Evolutionary conservation across 371 early-diverging fungal species (phyloP).

Genomic region (Sporodiniella umbellata): DNA sequence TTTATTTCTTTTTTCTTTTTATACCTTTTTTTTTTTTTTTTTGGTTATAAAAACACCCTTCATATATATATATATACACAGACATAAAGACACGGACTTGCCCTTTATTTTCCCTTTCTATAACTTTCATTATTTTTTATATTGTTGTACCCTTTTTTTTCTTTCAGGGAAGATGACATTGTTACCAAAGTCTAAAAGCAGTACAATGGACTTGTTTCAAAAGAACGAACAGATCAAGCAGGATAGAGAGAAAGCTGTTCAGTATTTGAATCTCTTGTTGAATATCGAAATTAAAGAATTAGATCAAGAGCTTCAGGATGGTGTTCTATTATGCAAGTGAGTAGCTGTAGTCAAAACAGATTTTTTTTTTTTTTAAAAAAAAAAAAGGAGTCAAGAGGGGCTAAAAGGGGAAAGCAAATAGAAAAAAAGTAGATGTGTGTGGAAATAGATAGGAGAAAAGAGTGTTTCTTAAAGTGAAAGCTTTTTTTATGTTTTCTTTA

Average conservation of each 20-base stretch:
- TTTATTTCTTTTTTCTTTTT: too few species aligned
- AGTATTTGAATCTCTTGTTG: slow-evolving; percentile 30
- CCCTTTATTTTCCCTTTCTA: neutral
- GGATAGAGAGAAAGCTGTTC: slow-evolving; percentile 29
- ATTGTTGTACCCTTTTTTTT: slow-evolving; percentile 6
- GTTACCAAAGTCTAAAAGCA: slow-evolving; percentile 32
- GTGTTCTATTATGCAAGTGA: slow-evolving; percentile 48
- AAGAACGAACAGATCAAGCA: slow-evolving; percentile 30
- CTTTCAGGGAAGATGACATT: slow-evolving; percentile 14
- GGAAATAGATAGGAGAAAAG: too few species aligned
- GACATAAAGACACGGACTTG: too few species aligned
- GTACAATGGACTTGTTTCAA: slow-evolving; percentile 28
- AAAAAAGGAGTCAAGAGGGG: neutral
- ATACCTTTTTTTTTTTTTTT: too few species aligned
- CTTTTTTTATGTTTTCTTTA: too few species aligned
- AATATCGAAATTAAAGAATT: slow-evolving; percentile 24
- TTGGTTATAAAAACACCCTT: too few species aligned
- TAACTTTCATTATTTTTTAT: slow-evolving; percentile 3
- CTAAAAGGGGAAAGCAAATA: neutral
- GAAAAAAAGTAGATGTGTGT: too few species aligned
- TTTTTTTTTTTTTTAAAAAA: too few species aligned
- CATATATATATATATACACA: too few species aligned
- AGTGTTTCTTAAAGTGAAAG: too few species aligned
- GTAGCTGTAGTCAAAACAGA: slow-evolving; percentile 5
- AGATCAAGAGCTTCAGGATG: slow-evolving; percentile 48